These are phyloP conservation scores for Juglanconis juglandina DNA, from an alignment of 2,329 filamentous ascomycete genomes.

Conservation along the genomic window DNA sequence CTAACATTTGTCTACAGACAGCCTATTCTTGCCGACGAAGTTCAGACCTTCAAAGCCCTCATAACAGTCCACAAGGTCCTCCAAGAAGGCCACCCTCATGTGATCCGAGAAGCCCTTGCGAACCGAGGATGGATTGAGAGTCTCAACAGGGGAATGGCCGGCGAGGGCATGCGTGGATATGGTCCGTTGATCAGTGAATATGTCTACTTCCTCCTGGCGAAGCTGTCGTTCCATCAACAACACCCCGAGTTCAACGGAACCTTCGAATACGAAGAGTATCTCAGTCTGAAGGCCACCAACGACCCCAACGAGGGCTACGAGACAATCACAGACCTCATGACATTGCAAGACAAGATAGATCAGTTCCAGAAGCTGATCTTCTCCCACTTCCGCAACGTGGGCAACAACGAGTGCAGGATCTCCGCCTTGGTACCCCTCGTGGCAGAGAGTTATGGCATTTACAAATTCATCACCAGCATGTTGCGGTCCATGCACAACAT, in stretches of 20 bases:
- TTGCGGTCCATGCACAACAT: constrained; percentile 94
- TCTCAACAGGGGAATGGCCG: constrained; percentile 75
- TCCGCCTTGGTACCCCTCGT: constrained; percentile 90
- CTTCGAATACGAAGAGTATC: constrained; percentile 98
- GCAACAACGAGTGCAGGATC: constrained; percentile 95
- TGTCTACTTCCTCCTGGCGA: constrained; percentile 89
- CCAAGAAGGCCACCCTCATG: constrained; percentile 89
- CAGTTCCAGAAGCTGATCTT: constrained; percentile 98
- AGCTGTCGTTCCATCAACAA: constrained; percentile 92
- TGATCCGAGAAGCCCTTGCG: constrained; percentile 81
- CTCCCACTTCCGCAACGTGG: constrained; percentile 86
- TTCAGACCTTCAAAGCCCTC: constrained; percentile 97
- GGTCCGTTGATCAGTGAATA: constrained; percentile 93
- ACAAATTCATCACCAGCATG: constrained; percentile 99
- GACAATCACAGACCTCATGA: constrained; percentile 95
- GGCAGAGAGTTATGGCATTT: constrained; percentile 97
- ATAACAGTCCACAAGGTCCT: constrained; percentile 97
- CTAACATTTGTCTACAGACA: constrained; percentile 54
- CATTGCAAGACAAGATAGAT: constrained; percentile 95
- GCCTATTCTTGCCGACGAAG: constrained; percentile 95
- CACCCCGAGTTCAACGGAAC: constrained; percentile 98
- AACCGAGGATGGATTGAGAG: constrained; percentile 92
- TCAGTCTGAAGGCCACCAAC: constrained; percentile 95
- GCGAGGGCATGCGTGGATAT: constrained; percentile 87
- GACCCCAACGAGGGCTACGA: constrained; percentile 98